Conservation (phyloP, 1,284 basidiomycete genomes). For the Erythrobasidium hasegawianum region DNA sequence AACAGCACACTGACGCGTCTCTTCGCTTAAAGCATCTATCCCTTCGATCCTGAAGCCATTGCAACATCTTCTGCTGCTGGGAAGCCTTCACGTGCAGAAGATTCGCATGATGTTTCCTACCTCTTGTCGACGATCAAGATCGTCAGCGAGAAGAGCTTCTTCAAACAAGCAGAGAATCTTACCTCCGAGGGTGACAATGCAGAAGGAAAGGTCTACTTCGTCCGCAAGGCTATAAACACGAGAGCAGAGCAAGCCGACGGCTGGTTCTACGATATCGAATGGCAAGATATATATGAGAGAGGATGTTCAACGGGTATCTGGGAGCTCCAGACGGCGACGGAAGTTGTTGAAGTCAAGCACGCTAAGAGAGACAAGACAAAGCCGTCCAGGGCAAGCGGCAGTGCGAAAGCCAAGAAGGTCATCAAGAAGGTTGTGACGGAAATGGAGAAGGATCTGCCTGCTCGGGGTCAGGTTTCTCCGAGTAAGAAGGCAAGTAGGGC, state of each 20-base stretch:
- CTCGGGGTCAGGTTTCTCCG: too few relatives aligned
- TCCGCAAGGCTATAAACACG: conserved; percentile 40
- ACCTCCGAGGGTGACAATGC: not conserved
- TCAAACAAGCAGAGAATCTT: not conserved
- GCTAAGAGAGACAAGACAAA: not conserved
- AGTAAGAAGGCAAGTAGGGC: not conserved
- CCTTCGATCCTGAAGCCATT: conserved; percentile 22
- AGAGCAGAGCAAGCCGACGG: conserved; percentile 38
- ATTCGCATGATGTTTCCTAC: conserved; percentile 32
- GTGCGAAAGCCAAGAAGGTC: conserved; percentile 9
- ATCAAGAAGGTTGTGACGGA: conserved; percentile 21
- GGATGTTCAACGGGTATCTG: conserved; percentile 28
- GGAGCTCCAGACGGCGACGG: conserved; percentile 35
- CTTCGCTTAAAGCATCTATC: conserved; percentile 12
- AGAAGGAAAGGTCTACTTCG: conserved; percentile 34
- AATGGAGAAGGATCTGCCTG: conserved; percentile 3
- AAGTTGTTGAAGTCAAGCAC: conserved; percentile 9
- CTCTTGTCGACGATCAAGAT: conserved; percentile 10
- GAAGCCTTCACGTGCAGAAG: conserved; percentile 25
- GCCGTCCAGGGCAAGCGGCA: not conserved
- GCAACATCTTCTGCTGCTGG: conserved; percentile 8
- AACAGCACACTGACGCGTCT: not conserved
- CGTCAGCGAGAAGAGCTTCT: not conserved
- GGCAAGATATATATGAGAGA: conserved; percentile 34
- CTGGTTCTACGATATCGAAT: conserved; percentile 42